Evolutionary conservation across 2,329 filamentous ascomycete species (phyloP).

Genomic region (Microdochium trichocladiopsis): DNA sequence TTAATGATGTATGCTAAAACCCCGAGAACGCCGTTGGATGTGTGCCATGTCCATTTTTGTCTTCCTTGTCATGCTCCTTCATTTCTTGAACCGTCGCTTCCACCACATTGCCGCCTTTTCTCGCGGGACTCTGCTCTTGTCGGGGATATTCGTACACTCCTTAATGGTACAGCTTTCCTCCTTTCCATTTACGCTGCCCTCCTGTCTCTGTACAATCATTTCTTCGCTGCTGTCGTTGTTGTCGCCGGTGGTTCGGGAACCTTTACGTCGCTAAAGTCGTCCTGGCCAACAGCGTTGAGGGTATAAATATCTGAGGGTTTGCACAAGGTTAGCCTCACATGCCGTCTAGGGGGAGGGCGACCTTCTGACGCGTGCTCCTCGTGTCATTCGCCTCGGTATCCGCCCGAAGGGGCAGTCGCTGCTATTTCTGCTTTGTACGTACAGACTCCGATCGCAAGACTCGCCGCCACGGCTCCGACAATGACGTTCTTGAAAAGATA

Average conservation of each 20-base stretch:
- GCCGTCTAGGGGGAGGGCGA: neutral
- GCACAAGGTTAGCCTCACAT: neutral
- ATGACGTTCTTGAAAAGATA: slow-evolving; percentile 86
- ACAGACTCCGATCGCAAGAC: slow-evolving; percentile 83
- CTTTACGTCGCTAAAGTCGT: slow-evolving; percentile 93
- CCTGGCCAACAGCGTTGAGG: slow-evolving; percentile 83
- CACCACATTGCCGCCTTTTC: neutral
- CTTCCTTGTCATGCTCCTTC: neutral
- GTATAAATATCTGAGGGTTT: slow-evolving; percentile 45
- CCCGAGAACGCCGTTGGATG: neutral
- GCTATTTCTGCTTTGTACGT: no score
- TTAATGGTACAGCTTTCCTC: neutral
- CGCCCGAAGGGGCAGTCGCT: no score
- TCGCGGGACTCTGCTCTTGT: neutral
- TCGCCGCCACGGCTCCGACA: slow-evolving; percentile 68
- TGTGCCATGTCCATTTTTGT: neutral
- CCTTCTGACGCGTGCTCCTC: no score
- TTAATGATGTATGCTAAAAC: neutral
- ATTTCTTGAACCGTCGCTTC: neutral
- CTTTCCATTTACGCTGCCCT: neutral
- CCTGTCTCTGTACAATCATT: neutral
- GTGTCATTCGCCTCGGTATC: no score
- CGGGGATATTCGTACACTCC: neutral
- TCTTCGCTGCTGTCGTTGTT: neutral
- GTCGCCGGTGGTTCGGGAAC: slow-evolving; percentile 66